These are phyloP conservation scores for Xylaria sp. DNA, from an alignment of 2,329 filamentous ascomycete species.

Conservation along the genomic window DNA sequence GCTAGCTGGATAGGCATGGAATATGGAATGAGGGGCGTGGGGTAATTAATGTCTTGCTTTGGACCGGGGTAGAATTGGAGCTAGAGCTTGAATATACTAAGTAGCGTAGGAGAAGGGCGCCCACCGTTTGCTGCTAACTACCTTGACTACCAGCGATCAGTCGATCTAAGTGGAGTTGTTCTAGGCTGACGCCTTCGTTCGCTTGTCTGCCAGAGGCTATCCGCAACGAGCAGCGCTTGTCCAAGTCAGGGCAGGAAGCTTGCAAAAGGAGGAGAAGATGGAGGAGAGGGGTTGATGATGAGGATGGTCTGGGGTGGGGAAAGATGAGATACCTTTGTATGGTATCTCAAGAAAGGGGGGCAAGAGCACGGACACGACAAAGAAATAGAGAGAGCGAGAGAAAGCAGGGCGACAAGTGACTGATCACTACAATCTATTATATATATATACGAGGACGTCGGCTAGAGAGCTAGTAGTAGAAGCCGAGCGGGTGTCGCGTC, in stretches of 20 bases:
- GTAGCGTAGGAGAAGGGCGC: constrained; percentile 18
- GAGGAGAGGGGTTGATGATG: neutral
- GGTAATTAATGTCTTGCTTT: constrained; percentile 24
- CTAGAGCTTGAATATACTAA: constrained; percentile 15
- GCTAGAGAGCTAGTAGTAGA: constrained; percentile 3
- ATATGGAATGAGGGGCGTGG: constrained; percentile 32
- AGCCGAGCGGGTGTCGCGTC: constrained; percentile 5
- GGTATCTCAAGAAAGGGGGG: neutral
- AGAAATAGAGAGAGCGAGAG: too few relatives aligned
- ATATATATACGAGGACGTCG: constrained; percentile 10
- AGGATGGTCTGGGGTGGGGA: neutral
- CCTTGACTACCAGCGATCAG: constrained; percentile 17
- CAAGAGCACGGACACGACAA: constrained; percentile 1
- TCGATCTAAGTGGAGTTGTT: constrained; percentile 22
- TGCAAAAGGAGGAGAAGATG: too few relatives aligned
- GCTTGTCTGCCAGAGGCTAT: neutral
- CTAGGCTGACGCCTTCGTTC: neutral
- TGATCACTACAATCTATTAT: constrained; percentile 27
- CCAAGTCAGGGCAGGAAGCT: neutral
- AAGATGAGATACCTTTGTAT: neutral
- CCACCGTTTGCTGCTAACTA: constrained; percentile 19
- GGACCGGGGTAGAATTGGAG: constrained; percentile 17
- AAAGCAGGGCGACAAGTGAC: neutral
- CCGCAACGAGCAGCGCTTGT: neutral
- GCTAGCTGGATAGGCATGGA: constrained; percentile 19